These are phyloP conservation scores for Lasiodiplodia sp. DNA, from an alignment of 2,329 filamentous ascomycete species.

Conservation along the genomic window DNA sequence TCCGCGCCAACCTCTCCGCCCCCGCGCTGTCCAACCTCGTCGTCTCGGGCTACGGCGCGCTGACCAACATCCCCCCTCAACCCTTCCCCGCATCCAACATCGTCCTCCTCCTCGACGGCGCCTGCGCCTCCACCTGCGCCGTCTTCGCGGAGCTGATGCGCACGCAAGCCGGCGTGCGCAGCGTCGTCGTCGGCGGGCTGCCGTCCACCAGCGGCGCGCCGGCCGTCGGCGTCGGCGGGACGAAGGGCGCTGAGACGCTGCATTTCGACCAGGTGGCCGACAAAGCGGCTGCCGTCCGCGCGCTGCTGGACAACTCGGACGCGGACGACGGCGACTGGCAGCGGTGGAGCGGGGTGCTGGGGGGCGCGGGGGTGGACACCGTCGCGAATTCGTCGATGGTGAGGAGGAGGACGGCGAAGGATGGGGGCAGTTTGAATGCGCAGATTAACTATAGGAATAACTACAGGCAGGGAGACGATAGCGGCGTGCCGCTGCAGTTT, in stretches of 20 bases:
- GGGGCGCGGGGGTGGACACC: slow-evolving; percentile 35
- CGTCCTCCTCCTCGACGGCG: slow-evolving; percentile 53
- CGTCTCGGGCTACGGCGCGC: slow-evolving; percentile 42
- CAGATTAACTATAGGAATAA: slow-evolving; percentile 45
- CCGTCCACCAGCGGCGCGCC: slow-evolving; percentile 44
- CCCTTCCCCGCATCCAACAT: slow-evolving; percentile 50
- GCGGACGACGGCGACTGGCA: not conserved
- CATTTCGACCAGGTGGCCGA: not conserved
- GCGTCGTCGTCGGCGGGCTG: slow-evolving; percentile 53
- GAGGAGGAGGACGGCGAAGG: not conserved
- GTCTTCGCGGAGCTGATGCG: slow-evolving; percentile 56
- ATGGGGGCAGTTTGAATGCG: slow-evolving; percentile 24
- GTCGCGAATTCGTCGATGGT: not conserved
- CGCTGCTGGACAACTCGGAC: not conserved
- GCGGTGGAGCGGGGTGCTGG: slow-evolving; percentile 38
- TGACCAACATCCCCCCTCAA: slow-evolving; percentile 39
- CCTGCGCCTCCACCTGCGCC: slow-evolving; percentile 56
- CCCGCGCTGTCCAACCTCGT: slow-evolving; percentile 40
- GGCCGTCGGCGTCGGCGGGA: slow-evolving; percentile 55
- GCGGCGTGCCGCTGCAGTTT: slow-evolving; percentile 62
- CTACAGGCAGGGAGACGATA: slow-evolving; percentile 36
- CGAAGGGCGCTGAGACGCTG: slow-evolving; percentile 52
- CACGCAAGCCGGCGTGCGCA: slow-evolving; percentile 52
- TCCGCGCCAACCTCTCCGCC: slow-evolving; percentile 36
- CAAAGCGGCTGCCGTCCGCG: not conserved